Percentiles rank a stretch among this genome's conserved stretches.
Evolutionary conservation across 2,329 filamentous ascomycete genomes (phyloP).

Genomic region (Parastagonospora nodorum): DNA sequence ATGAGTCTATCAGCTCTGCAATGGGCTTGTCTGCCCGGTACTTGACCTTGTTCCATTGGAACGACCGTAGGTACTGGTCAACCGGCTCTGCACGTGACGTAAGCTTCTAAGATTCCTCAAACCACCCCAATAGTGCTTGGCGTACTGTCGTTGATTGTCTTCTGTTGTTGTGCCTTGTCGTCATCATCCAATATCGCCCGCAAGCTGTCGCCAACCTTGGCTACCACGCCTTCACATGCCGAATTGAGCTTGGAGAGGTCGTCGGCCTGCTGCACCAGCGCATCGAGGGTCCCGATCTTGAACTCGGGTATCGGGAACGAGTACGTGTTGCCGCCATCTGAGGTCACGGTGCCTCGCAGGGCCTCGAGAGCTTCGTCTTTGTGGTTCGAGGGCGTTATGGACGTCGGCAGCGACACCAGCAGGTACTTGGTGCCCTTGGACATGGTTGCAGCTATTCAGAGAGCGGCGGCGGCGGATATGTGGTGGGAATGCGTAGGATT

Average conservation of each 20-base stretch:
- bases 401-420: conserved; percentile 86
- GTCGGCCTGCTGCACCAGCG: conserved; percentile 93
- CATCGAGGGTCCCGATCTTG: conserved; percentile 97
- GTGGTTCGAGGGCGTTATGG: conserved; percentile 80
- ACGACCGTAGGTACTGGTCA: conserved; percentile 86
- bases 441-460: conserved; percentile 38
- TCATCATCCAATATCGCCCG: conserved; percentile 81
- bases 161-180: conserved; percentile 81
- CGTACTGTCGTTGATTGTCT: conserved; percentile 88
- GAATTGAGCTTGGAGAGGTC: conserved; percentile 87
- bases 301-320: conserved; percentile 88
- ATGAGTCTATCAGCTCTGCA: conserved; percentile 79
- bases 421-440: conserved; percentile 69
- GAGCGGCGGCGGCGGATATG: conserved; percentile 19
- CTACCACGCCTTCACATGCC: conserved; percentile 79
- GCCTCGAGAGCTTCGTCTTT: conserved; percentile 80
- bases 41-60: conserved; percentile 97
- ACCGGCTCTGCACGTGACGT: conserved; percentile 73
- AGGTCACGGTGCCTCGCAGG: conserved; percentile 71
- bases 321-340: conserved; percentile 75
- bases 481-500: conserved; percentile 21
- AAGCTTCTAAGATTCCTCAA: conserved; percentile 3
- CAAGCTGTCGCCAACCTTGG: conserved; percentile 86
- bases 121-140: background rate
- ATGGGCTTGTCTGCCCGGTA: conserved; percentile 93